Percentiles rank a stretch among this genome's conserved stretches.
These are phyloP conservation scores for Xylariaceae sp. DNA, from an alignment of 2,329 filamentous ascomycete genomes.

Conservation along the genomic window DNA sequence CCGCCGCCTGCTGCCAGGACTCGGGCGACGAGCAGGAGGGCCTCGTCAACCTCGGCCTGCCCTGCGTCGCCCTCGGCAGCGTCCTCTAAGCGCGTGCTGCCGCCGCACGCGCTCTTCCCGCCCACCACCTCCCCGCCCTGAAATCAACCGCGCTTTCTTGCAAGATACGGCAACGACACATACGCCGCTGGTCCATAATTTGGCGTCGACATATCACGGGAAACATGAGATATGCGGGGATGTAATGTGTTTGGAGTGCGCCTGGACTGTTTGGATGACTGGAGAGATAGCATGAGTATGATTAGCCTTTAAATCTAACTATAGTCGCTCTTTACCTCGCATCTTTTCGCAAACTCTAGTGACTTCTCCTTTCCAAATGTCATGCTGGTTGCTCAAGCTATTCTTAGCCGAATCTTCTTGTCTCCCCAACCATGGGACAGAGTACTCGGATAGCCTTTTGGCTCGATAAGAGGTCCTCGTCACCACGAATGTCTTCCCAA, in stretches of 20 bases:
- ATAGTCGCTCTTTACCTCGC: slow-evolving; percentile 22
- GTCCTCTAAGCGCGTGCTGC: slow-evolving; percentile 19
- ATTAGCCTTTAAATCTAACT: slow-evolving; percentile 21
- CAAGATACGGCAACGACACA: slow-evolving; percentile 8
- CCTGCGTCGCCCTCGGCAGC: slow-evolving; percentile 22
- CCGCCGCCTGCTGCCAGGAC: slow-evolving; percentile 25
- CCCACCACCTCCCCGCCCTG: too few relatives aligned
- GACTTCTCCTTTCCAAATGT: too few relatives aligned
- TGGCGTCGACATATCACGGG: slow-evolving; percentile 13
- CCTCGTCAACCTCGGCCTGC: slow-evolving; percentile 24
- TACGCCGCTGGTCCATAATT: slow-evolving; percentile 6
- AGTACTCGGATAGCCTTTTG: too few relatives aligned
- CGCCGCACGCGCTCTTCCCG: too few relatives aligned
- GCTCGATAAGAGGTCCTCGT: too few relatives aligned
- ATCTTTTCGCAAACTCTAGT: too few relatives aligned
- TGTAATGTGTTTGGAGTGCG: slow-evolving; percentile 16
- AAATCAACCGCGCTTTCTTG: slow-evolving; percentile 3
- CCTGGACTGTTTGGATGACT: slow-evolving; percentile 11
- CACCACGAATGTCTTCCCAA: too few relatives aligned
- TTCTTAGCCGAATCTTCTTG: too few relatives aligned
- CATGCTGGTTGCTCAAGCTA: too few relatives aligned
- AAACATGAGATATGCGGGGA: slow-evolving; percentile 18
- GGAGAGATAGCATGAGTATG: slow-evolving; percentile 16
- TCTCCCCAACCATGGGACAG: too few relatives aligned
- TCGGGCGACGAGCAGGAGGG: slow-evolving; percentile 19